Evolutionary conservation across 148 eudicot genomes (phyloP).

Genomic region (Heliamphora exappendiculata): DNA sequence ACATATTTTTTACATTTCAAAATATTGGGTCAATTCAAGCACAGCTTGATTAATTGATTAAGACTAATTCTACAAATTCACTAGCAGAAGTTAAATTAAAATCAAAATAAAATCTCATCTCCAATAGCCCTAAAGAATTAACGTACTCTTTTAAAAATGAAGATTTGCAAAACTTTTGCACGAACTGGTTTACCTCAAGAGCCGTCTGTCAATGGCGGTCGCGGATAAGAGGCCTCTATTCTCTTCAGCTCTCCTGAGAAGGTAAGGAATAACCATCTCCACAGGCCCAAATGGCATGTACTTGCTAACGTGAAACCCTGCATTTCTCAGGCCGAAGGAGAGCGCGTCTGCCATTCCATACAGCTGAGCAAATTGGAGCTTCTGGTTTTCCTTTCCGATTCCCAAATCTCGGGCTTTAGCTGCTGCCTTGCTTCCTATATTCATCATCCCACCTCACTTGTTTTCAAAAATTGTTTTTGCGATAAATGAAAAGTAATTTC

Average conservation of each 20-base stretch:
- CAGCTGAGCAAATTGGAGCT: conserved; percentile 76
- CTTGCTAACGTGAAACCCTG: conserved; percentile 89
- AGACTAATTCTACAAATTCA: too few relatives aligned
- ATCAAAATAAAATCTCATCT: too few relatives aligned
- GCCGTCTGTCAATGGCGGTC: conserved; percentile 56
- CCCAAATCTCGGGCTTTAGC: conserved; percentile 51
- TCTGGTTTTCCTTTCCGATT: conserved; percentile 37
- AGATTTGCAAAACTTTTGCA: not conserved
- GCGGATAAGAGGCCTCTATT: conserved; percentile 75
- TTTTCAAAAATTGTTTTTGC: too few relatives aligned
- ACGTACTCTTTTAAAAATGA: too few relatives aligned
- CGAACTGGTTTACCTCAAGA: conserved; percentile 49
- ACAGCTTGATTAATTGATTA: too few relatives aligned
- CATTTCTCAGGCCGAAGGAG: conserved; percentile 64
- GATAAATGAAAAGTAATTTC: too few relatives aligned
- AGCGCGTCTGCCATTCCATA: conserved; percentile 90
- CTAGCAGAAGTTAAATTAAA: too few relatives aligned
- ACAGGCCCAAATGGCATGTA: conserved; percentile 88
- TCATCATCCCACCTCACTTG: too few relatives aligned
- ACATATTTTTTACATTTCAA: too few relatives aligned
- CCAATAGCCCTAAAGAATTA: too few relatives aligned
- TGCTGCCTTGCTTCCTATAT: conserved; percentile 62
- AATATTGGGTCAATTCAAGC: too few relatives aligned
- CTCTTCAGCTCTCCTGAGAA: conserved; percentile 84
- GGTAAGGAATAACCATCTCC: conserved; percentile 71